Evolutionary conservation across 306 rosid species (phyloP).

Genomic region (Quercus engelmannii): DNA sequence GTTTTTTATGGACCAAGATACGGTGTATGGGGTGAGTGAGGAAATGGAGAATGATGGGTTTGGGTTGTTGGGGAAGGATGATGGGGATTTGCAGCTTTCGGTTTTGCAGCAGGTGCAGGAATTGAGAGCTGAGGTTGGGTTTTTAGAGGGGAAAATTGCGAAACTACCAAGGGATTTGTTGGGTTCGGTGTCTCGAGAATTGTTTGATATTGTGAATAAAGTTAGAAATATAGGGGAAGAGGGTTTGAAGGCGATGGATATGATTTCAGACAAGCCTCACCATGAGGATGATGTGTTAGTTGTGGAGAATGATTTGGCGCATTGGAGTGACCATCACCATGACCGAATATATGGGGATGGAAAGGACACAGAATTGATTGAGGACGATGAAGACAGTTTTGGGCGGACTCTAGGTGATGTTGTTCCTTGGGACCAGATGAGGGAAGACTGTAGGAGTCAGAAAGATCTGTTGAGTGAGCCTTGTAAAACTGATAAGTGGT

Average conservation of each 20-base stretch:
- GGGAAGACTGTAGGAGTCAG: conserved; percentile 68
- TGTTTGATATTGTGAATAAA: conserved; percentile 70
- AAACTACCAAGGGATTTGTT: conserved; percentile 64
- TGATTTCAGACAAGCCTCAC: conserved; percentile 64
- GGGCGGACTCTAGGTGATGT: conserved; percentile 80
- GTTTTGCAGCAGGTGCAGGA: conserved; percentile 91
- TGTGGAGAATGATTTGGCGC: conserved; percentile 92
- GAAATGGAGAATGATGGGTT: conserved; percentile 82
- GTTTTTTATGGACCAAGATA: conserved; percentile 73
- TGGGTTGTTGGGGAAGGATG: conserved; percentile 84
- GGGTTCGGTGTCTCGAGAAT: conserved; percentile 72
- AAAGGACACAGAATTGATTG: conserved; percentile 88
- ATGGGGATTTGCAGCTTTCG: conserved; percentile 70
- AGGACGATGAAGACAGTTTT: conserved; percentile 92
- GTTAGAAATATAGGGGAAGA: conserved; percentile 69
- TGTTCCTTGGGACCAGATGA: conserved; percentile 91
- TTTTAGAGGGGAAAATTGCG: conserved; percentile 66
- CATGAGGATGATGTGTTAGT: conserved; percentile 73
- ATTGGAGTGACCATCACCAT: conserved; percentile 85
- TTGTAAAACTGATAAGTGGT: conserved; percentile 95
- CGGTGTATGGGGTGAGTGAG: conserved; percentile 86
- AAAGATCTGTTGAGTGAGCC: conserved; percentile 69
- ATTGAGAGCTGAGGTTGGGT: conserved; percentile 71
- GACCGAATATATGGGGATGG: conserved; percentile 75
- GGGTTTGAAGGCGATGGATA: conserved; percentile 55